Evolutionary conservation across 140 eudicot species (phyloP).

Genomic region (Ambrosia hybrid): DNA sequence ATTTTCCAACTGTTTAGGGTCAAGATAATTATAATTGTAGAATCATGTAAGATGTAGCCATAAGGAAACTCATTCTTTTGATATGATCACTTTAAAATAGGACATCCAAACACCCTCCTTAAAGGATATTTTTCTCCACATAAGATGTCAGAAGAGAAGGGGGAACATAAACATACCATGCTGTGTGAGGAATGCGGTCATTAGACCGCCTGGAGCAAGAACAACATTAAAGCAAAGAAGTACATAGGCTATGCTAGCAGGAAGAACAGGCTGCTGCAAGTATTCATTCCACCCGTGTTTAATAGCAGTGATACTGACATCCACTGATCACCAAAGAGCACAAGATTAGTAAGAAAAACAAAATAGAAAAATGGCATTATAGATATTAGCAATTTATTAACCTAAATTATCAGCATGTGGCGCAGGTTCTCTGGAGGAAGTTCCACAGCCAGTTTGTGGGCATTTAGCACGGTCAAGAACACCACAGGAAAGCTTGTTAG

Average conservation of each 20-base stretch:
- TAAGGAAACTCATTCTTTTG: constrained; percentile 1
- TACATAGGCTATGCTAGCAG: constrained; percentile 97
- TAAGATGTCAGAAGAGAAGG: neutral
- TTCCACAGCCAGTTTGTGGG: constrained; percentile 46
- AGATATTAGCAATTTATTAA: constrained; percentile 11
- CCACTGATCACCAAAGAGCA: constrained; percentile 46
- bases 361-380: neutral
- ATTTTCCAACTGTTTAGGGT: neutral
- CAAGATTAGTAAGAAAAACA: neutral
- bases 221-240: constrained; percentile 86
- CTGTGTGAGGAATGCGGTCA: constrained; percentile 97
- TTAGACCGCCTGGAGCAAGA: constrained; percentile 89
- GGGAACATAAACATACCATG: constrained; percentile 59
- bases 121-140: neutral
- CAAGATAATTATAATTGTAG: neutral
- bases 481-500: constrained; percentile 85
- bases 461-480: constrained; percentile 85
- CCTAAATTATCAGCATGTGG: constrained; percentile 53
- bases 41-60: neutral
- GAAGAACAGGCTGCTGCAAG: constrained; percentile 96
- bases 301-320: constrained; percentile 57
- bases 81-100: neutral
- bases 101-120: constrained; percentile 4
- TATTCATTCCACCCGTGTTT: constrained; percentile 93
- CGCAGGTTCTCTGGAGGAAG: constrained; percentile 28